phyloP scores from a whole-genome alignment of 352 stramenopile genomes.

The Phytopythium sindhum region DNA sequence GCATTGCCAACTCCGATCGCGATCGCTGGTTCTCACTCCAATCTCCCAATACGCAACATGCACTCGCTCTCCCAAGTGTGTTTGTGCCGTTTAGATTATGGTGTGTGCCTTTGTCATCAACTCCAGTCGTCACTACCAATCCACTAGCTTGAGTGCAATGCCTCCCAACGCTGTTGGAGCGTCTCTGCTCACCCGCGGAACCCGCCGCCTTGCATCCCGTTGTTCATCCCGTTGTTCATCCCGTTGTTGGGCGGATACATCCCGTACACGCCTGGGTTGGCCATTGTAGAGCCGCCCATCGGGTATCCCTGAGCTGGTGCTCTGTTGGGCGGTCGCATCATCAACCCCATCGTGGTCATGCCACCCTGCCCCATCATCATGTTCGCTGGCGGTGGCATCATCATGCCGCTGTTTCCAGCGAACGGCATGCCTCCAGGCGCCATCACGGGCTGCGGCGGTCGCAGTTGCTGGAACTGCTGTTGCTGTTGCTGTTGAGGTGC shows the following conservation, averaged over 20 bases:
- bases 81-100: neutral
- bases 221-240: conserved; percentile 4
- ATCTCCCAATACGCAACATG: neutral
- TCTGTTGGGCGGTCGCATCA: conserved; percentile 13
- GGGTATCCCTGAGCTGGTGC: neutral
- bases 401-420: conserved; percentile 1
- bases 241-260: conserved; percentile 1
- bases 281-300: neutral
- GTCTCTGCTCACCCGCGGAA: neutral
- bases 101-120: neutral
- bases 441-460: conserved; percentile 30
- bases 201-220: neutral
- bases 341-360: neutral
- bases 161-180: neutral
- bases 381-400: conserved; percentile 14
- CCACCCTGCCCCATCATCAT: conserved; percentile 10
- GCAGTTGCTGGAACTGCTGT: conserved; percentile 26
- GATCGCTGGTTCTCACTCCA: neutral
- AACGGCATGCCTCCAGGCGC: conserved; percentile 10
- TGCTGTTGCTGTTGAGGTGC: conserved; percentile 7
- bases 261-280: neutral
- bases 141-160: neutral
- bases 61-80: neutral
- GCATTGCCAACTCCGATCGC: neutral
- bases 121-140: neutral